Base-by-base conservation (phyloP, 2,329 filamentous ascomycete species). In the Monosporascus ibericus region DNA sequence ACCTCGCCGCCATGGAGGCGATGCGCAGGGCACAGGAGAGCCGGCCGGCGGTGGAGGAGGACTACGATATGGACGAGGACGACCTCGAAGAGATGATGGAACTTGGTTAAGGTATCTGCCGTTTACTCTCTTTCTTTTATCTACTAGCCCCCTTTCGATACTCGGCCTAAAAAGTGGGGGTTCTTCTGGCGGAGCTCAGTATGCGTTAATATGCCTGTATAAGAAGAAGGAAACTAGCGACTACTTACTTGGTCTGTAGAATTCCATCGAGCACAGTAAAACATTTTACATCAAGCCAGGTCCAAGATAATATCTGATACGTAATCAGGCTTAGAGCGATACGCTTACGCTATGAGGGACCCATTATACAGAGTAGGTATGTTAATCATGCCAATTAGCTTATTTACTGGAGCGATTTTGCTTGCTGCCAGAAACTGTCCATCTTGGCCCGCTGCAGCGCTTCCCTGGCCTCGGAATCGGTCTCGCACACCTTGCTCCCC, bases 391-490 rank as follows among this genome's bases (percentile, higher is more conserved):
- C 30, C 30, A 14, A 14, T 34, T 34, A 34, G 30, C 9, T 14
- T 9, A 34, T 34, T 34, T 61, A 65, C 24, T 50, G 52, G 11
- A 58, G 61, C 39, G 63, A 89, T 76, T 95, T 95, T 0, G 92
- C 92, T 61, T 94, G 72, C 9, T 87, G 87, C 94, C 94, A 99
- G 65, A 99, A 92, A 63, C 87, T 95, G 63, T 97, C 92, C 80
- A 97, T 88, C 76, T 95, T 96, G 6, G 85, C 83, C 60, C 90
- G 81, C 14, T 84, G 74, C 56, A 99, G 71, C 22, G 86, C 79
- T 61, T 96, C 90, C 66, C 89, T 87, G 5, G 92, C 94, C 66
- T 95, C 88, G 11, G 85, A 81, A 68, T 99, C 94, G 2, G 89
- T 92, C 72, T 97, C 94, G 69, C 91, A 96, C n/a, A 94, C 84